Evolutionary conservation across 768 basidiomycete species (phyloP).

Genomic region (Lepiota subincarnata): DNA sequence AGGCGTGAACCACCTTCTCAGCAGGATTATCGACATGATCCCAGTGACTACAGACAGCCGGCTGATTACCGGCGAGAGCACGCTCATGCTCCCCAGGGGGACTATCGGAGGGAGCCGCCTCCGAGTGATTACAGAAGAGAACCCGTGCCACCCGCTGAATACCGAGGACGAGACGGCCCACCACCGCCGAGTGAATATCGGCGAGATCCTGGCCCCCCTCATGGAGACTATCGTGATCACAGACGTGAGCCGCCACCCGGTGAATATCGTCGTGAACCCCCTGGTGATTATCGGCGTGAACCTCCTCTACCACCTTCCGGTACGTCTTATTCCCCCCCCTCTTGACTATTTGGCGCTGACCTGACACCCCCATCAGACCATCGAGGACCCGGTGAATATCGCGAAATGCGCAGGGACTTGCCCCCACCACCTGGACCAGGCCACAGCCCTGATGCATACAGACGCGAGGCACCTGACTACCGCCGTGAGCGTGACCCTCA

Average conservation of each 20-base stretch:
- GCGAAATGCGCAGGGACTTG: slow-evolving; percentile 6
- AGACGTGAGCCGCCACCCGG: slow-evolving; percentile 9
- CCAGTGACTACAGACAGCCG: neutral
- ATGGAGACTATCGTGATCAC: slow-evolving; percentile 6
- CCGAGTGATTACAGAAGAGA: neutral
- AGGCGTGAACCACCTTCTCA: slow-evolving; percentile 4
- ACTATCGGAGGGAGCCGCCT: neutral
- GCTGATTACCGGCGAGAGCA: neutral
- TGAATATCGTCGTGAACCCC: slow-evolving; percentile 10
- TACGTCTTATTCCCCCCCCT: neutral
- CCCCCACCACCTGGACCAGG: slow-evolving; percentile 8
- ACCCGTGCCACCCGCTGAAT: slow-evolving; percentile 1
- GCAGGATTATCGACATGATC: neutral
- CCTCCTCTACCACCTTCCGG: neutral
- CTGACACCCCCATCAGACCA: neutral
- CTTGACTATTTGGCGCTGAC: neutral
- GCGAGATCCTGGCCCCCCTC: slow-evolving; percentile 6
- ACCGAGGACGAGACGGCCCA: slow-evolving; percentile 1
- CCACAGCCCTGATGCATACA: slow-evolving; percentile 8
- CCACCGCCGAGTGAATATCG: neutral
- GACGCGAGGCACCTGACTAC: slow-evolving; percentile 5
- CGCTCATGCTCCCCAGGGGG: neutral
- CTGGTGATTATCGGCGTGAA: slow-evolving; percentile 8
- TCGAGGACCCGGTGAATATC: slow-evolving; percentile 5
- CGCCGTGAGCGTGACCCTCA: slow-evolving; percentile 9